phyloP scores from a whole-genome alignment of 208 protist species.

The Histomonas meleagridis region DNA sequence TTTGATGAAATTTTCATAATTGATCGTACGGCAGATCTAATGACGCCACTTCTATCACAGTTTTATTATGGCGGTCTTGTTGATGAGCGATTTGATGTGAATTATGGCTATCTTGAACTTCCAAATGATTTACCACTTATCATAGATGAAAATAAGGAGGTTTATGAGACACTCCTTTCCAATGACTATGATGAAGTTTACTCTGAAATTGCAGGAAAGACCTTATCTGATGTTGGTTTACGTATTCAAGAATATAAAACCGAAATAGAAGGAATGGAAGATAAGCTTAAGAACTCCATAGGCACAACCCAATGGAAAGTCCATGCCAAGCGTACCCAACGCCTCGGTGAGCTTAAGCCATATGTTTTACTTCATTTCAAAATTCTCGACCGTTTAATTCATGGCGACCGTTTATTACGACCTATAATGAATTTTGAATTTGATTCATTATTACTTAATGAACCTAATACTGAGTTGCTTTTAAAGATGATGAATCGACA shows the following conservation, averaged over 20 bases:
- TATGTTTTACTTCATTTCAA: not conserved
- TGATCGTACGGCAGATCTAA: not conserved
- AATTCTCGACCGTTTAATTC: not conserved
- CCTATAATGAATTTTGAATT: not conserved
- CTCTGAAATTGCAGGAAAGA: too few relatives aligned
- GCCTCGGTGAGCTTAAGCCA: not conserved
- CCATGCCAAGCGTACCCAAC: not conserved
- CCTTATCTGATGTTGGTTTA: too few relatives aligned
- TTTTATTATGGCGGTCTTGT: not conserved
- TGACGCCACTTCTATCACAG: not conserved
- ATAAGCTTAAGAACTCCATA: too few relatives aligned
- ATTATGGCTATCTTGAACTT: not conserved
- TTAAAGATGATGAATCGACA: not conserved
- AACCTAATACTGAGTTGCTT: not conserved
- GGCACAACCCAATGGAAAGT: too few relatives aligned
- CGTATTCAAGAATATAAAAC: too few relatives aligned
- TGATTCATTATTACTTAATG: not conserved
- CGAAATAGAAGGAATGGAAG: too few relatives aligned
- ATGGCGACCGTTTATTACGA: not conserved
- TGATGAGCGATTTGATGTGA: not conserved
- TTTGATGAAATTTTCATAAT: slow-evolving; percentile 22
- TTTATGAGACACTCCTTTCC: too few relatives aligned
- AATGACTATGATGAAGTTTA: too few relatives aligned
- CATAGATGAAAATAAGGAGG: too few relatives aligned
- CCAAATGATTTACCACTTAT: not conserved